phyloP scores from a whole-genome alignment of 1,139 yeast species.

The Kurtzmaniella quercitrusa region DNA sequence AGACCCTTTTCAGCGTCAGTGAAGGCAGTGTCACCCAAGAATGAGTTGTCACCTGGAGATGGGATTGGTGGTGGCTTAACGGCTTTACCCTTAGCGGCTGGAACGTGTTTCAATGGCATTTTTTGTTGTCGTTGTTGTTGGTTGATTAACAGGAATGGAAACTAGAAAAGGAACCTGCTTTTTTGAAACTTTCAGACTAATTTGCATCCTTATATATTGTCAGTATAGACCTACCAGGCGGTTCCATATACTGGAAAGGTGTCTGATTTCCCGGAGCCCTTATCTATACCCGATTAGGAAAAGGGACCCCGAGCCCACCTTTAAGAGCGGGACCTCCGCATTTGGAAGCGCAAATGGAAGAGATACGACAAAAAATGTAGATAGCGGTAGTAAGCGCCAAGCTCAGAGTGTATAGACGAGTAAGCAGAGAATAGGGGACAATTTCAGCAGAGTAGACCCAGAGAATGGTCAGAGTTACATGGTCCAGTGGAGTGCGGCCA shows the following conservation, averaged over 20 bases:
- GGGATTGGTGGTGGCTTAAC: conserved; percentile 56
- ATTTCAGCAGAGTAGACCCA: no score
- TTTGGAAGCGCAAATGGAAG: neutral
- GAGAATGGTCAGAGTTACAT: no score
- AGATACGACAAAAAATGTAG: neutral
- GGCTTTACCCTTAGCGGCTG: conserved; percentile 50
- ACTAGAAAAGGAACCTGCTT: neutral
- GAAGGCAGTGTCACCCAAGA: conserved; percentile 59
- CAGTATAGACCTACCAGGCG: neutral
- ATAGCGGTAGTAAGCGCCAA: neutral
- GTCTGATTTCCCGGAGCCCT: neutral
- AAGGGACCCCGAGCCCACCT: conserved; percentile 1
- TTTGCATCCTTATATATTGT: neutral
- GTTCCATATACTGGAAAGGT: neutral
- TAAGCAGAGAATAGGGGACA: no score
- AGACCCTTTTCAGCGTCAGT: conserved; percentile 56
- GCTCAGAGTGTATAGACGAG: no score
- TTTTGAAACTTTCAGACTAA: neutral
- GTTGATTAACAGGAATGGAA: neutral
- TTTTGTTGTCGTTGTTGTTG: conserved; percentile 13
- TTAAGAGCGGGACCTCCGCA: neutral
- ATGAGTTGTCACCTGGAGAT: conserved; percentile 58
- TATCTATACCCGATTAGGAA: conserved; percentile 4
- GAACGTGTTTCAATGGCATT: conserved; percentile 59
- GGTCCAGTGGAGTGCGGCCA: no score